phyloP scores from a whole-genome alignment of 2,329 filamentous ascomycete genomes.

The Harringtonia aguacate region DNA sequence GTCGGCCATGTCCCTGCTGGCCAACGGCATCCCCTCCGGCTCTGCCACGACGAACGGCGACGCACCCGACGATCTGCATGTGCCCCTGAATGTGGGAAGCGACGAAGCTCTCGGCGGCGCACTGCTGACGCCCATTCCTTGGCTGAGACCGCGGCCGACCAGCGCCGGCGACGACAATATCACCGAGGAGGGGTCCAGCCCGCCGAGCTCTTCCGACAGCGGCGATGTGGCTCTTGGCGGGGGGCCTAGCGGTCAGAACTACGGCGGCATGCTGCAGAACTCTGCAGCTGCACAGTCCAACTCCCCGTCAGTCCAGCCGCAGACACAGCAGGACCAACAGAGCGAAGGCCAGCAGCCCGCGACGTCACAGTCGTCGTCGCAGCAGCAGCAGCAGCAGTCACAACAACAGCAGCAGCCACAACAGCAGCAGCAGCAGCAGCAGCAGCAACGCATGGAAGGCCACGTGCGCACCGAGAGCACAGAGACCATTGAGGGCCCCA shows the following conservation, averaged over 20 bases:
- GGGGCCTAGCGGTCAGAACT: no score
- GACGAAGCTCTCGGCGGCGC: constrained; percentile 88
- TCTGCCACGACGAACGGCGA: constrained; percentile 17
- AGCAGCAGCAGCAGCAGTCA: constrained; percentile 6
- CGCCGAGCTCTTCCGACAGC: constrained; percentile 7
- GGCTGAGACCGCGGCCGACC: constrained; percentile 46
- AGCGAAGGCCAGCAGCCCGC: background rate
- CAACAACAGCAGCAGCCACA: constrained; percentile 5
- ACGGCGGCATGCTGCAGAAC: constrained; percentile 4
- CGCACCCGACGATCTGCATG: no score
- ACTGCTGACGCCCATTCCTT: constrained; percentile 85
- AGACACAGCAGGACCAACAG: background rate
- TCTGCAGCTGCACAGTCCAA: background rate
- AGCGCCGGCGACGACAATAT: constrained; percentile 10
- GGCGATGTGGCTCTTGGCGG: constrained; percentile 8
- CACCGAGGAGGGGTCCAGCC: constrained; percentile 10
- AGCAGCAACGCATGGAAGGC: constrained; percentile 30
- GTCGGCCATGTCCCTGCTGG: constrained; percentile 38
- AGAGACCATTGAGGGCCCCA: constrained; percentile 71
- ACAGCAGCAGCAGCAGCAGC: constrained; percentile 6
- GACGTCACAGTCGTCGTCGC: background rate
- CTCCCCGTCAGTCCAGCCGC: background rate
- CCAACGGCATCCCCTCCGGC: constrained; percentile 45
- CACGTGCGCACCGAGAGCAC: constrained; percentile 64
- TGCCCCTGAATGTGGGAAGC: constrained; percentile 48